phyloP scores from a whole-genome alignment of 75 land plant species.

The Sequoia sempervirens region DNA sequence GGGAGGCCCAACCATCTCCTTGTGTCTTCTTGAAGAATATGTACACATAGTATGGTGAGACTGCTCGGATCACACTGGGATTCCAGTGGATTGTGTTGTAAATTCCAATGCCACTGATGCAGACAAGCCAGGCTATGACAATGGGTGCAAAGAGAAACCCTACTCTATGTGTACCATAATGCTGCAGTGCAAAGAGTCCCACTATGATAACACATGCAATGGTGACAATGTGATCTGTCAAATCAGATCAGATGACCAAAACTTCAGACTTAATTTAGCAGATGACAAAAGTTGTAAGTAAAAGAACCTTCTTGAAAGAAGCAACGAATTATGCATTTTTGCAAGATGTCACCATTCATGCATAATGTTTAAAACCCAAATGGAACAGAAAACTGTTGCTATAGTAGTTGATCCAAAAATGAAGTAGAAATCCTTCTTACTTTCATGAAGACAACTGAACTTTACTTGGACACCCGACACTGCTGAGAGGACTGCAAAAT shows the following conservation, averaged over 20 bases:
- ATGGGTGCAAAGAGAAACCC: conserved; percentile 73
- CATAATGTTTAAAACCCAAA: not conserved
- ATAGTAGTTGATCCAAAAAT: not conserved
- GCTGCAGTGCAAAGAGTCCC: conserved; percentile 64
- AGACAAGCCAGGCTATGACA: conserved; percentile 57
- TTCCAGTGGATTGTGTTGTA: conserved; percentile 71
- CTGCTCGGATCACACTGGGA: conserved; percentile 43
- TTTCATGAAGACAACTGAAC: conserved; percentile 29
- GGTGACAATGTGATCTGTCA: conserved; percentile 41
- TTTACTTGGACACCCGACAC: conserved; percentile 39
- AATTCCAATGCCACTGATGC: conserved; percentile 48
- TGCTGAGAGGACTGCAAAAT: conserved; percentile 46
- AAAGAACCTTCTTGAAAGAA: not conserved
- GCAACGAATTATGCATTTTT: not conserved
- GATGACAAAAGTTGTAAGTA: not conserved
- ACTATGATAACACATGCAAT: conserved; percentile 57
- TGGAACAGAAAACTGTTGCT: not conserved
- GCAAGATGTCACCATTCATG: not conserved
- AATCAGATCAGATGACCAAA: not conserved
- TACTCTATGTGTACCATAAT: conserved; percentile 67
- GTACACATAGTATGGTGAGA: conserved; percentile 66
- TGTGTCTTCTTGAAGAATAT: conserved; percentile 49
- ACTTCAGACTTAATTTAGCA: not conserved
- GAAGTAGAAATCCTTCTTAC: conserved; percentile 13
- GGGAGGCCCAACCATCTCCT: conserved; percentile 64